Evolutionary conservation across 1,139 yeast species (phyloP), one percentile per base, ranked within the genome.

Genomic region (Lodderomyces parapsilosis): DNA sequence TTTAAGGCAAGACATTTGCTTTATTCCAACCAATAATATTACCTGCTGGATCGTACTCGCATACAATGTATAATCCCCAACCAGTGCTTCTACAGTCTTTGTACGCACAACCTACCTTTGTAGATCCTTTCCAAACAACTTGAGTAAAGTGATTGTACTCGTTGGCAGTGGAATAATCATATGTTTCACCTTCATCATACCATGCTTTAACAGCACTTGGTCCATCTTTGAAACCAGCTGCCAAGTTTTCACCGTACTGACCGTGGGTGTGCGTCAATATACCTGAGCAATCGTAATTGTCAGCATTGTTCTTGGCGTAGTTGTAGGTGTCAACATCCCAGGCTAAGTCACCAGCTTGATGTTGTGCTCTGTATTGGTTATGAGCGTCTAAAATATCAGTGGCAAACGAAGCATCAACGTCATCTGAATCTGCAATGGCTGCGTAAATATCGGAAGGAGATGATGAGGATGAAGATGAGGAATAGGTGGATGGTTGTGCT

Each of bases 231-330:
- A 74, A 78, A 44, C 96, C 96, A 43, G 80, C 70, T 40, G 95
- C 96, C 59, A 90, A 74, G 74, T 89, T 90, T 69, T 90, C 96
- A 59, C 96, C 96, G 68, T 78, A 85, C 43, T 73, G 66, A 44
- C 93, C 93, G 46, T 86, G 87, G 40, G 95, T 82, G 71, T 90
- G 96, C 30, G 69, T 66, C 62, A 89, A 78, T 7, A 59, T 52
- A 43, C 87, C 86, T 30, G 81, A 80, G 67, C 96, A 89, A 61
- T 78, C 78, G 66, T 83, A 86, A 41, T 67, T 59, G 63, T 80
- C 78, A 37, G 91, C 90, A 63, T 83, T 85, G 52, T 68, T 63
- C 63, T 81, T 81, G 40, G 96, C 96, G 58, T 79, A 83, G 36
- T 65, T 56, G 49, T 85, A 90, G 36, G 86, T 68, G 13, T 72